phyloP scores from a whole-genome alignment of 768 basidiomycete species.

The Pisolithus microcarpus region DNA sequence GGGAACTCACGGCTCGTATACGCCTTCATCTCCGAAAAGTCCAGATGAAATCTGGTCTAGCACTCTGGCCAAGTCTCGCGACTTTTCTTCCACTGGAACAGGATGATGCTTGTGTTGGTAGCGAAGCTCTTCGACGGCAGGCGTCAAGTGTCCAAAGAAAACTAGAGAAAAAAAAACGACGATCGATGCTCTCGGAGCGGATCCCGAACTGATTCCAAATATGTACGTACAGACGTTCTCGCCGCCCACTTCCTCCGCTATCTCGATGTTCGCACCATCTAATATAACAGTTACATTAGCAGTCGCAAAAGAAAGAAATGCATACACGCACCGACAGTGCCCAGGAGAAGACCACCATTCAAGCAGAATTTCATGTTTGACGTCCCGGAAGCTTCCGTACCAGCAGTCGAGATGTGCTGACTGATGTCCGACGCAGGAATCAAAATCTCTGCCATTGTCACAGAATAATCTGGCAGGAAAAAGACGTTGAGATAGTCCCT shows the following conservation, averaged over 20 bases:
- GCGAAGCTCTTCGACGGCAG: constrained; percentile 80
- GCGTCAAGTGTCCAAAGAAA: constrained; percentile 87
- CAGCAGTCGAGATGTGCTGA: constrained; percentile 96
- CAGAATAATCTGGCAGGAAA: constrained; percentile 96
- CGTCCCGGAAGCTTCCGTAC: constrained; percentile 82
- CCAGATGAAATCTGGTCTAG: constrained; percentile 71
- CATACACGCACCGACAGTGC: constrained; percentile 56
- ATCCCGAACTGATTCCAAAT: constrained; percentile 5
- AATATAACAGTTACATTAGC: constrained; percentile 1
- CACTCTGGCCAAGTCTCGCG: constrained; percentile 73
- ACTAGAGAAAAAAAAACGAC: constrained; percentile 37
- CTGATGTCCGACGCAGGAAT: constrained; percentile 92
- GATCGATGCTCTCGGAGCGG: background rate
- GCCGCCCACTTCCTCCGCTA: constrained; percentile 92
- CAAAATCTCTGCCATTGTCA: constrained; percentile 73
- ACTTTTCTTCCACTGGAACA: constrained; percentile 73
- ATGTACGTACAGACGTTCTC: constrained; percentile 75
- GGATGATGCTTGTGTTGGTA: constrained; percentile 84
- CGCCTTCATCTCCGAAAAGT: constrained; percentile 67
- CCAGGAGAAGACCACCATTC: constrained; percentile 83
- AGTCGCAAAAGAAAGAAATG: background rate
- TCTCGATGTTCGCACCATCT: constrained; percentile 96
- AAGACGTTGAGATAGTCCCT: constrained; percentile 80
- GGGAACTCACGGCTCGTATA: constrained; percentile 79
- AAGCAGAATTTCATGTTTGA: constrained; percentile 89